Conservation (phyloP, 768 basidiomycete species). For the Lentinula lateritia region DNA sequence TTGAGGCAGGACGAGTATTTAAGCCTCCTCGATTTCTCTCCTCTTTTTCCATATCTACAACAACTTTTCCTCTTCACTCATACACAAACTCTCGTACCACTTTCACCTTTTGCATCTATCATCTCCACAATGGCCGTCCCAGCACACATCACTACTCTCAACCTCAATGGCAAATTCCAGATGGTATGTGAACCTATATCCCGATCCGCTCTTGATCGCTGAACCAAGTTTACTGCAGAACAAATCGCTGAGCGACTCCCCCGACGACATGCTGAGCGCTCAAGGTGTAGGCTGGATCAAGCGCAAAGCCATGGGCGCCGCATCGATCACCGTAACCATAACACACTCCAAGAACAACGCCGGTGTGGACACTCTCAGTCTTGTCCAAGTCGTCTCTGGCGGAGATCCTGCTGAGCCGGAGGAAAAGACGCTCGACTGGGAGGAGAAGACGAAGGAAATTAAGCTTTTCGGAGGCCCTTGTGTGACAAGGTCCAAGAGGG, state of each 20-base stretch:
- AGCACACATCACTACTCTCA: conserved; percentile 47
- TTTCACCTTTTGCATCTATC: neutral
- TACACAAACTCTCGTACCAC: neutral
- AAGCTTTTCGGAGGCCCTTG: conserved; percentile 53
- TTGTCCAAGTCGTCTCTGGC: conserved; percentile 36
- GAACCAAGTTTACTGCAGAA: conserved; percentile 37
- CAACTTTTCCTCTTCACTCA: neutral
- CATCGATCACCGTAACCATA: conserved; percentile 52
- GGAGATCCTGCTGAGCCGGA: neutral
- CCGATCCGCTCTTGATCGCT: neutral
- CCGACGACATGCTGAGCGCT: conserved; percentile 57
- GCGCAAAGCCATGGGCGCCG: conserved; percentile 53
- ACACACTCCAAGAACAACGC: conserved; percentile 60
- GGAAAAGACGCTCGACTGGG: conserved; percentile 28
- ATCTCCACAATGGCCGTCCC: conserved; percentile 57
- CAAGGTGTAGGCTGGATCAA: conserved; percentile 74
- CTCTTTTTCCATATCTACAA: neutral
- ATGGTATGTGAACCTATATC: conserved; percentile 39
- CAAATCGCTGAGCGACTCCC: conserved; percentile 56
- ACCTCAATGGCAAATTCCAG: conserved; percentile 55
- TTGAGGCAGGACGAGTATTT: neutral
- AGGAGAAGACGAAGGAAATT: conserved; percentile 55
- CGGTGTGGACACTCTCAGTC: conserved; percentile 59
- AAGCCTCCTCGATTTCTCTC: neutral
- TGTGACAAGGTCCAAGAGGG: conserved; percentile 48